Evolutionary conservation across 306 rosid species (phyloP).

Genomic region (Dalbergia cochinchinensis): DNA sequence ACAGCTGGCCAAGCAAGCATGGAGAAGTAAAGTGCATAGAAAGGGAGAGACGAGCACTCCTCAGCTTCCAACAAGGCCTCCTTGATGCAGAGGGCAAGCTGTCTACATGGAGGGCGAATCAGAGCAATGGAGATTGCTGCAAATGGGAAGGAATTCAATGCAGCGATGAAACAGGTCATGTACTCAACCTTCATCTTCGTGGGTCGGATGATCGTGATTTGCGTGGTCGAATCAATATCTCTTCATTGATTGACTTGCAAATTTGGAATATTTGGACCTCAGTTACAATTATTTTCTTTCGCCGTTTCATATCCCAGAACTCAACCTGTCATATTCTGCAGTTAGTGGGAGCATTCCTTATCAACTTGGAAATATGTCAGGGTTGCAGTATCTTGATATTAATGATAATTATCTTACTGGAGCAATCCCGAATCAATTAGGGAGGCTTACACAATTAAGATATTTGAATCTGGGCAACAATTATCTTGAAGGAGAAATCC

Average conservation of each 20-base stretch:
- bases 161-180: conserved; percentile 1
- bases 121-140: conserved; percentile 11
- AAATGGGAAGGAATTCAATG: conserved; percentile 3
- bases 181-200: not conserved
- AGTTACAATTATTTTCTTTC: accelerated
- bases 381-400: not conserved
- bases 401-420: not conserved
- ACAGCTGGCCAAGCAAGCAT: no score
- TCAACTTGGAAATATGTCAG: conserved; percentile 15
- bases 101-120: conserved; percentile 3
- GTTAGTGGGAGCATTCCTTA: not conserved
- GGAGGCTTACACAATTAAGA: not conserved
- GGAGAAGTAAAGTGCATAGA: no score
- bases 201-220: not conserved
- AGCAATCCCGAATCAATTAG: not conserved
- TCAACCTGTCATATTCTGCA: not conserved
- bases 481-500: not conserved
- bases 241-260: not conserved
- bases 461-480: not conserved
- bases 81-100: not conserved
- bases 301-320: not conserved
- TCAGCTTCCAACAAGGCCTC: not conserved
- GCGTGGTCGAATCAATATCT: not conserved
- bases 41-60: not conserved
- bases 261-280: conserved; percentile 27